Evolutionary conservation across 305 asterid genomes (phyloP).

Genomic region (Ajuga reptans): DNA sequence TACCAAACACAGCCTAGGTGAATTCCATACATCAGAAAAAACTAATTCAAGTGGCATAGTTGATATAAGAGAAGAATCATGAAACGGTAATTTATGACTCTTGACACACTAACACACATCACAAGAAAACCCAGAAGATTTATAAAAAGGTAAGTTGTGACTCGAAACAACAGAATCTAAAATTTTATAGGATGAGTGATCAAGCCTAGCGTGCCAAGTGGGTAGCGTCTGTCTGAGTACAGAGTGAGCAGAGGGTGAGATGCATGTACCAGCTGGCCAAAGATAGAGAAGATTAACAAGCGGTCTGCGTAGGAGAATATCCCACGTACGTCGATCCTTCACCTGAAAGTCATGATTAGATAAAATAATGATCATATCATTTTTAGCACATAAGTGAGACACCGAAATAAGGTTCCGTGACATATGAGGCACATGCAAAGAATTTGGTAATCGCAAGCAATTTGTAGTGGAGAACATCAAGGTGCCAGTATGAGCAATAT

Average conservation of each 20-base stretch:
- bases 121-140: background rate
- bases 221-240: background rate
- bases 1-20: no score
- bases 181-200: background rate
- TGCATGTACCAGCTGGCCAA: background rate
- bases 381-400: background rate
- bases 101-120: background rate
- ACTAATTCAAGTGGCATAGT: background rate
- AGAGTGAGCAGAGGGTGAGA: no score
- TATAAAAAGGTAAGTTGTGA: background rate
- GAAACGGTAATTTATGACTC: background rate
- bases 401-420: background rate
- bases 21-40: background rate
- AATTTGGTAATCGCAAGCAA: background rate
- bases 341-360: background rate
- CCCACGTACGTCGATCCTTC: background rate
- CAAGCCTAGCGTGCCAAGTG: background rate
- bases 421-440: background rate
- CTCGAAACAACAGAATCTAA: background rate
- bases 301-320: background rate
- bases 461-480: background rate
- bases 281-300: background rate
- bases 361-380: background rate
- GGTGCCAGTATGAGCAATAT: background rate
- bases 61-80: background rate